Percentiles rank a stretch among this genome's conserved stretches.
Evolutionary conservation across 192 early-diverging fungal genomes (phyloP).

Genomic region (Linnemannia hyalina): DNA sequence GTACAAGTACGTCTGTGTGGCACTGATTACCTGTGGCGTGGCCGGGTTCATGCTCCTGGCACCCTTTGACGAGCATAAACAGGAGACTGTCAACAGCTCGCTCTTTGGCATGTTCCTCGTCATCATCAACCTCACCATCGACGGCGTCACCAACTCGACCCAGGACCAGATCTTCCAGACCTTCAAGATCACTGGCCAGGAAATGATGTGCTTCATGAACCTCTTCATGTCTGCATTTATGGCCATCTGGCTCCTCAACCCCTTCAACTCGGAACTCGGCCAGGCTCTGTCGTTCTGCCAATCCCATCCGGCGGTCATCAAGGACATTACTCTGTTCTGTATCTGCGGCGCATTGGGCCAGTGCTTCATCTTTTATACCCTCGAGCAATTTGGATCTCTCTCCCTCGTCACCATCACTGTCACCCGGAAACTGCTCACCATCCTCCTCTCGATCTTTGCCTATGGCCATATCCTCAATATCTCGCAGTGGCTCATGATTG

Average conservation of each 20-base stretch:
- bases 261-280: slow-evolving; percentile 83
- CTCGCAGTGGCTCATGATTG: slow-evolving; percentile 91
- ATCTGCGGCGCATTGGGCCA: slow-evolving; percentile 95
- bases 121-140: slow-evolving; percentile 87
- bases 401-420: slow-evolving; percentile 93
- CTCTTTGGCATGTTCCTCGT: slow-evolving; percentile 88
- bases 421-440: slow-evolving; percentile 96
- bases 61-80: slow-evolving; percentile 59
- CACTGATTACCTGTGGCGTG: slow-evolving; percentile 90
- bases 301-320: slow-evolving; percentile 82
- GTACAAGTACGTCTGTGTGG: slow-evolving; percentile 92
- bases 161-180: slow-evolving; percentile 95
- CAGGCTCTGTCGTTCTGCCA: slow-evolving; percentile 84
- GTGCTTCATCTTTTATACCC: slow-evolving; percentile 97
- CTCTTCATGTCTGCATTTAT: slow-evolving; percentile 81
- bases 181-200: slow-evolving; percentile 85
- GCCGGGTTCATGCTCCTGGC: slow-evolving; percentile 94
- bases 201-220: slow-evolving; percentile 99
- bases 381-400: slow-evolving; percentile 91
- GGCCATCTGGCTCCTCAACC: slow-evolving; percentile 80
- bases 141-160: slow-evolving; percentile 94
- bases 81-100: slow-evolving; percentile 69
- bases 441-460: slow-evolving; percentile 91
- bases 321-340: slow-evolving; percentile 90
- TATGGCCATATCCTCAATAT: slow-evolving; percentile 84